These are phyloP conservation scores for Nemania diffusa DNA, from an alignment of 2,329 filamentous ascomycete species.

Conservation along the genomic window DNA sequence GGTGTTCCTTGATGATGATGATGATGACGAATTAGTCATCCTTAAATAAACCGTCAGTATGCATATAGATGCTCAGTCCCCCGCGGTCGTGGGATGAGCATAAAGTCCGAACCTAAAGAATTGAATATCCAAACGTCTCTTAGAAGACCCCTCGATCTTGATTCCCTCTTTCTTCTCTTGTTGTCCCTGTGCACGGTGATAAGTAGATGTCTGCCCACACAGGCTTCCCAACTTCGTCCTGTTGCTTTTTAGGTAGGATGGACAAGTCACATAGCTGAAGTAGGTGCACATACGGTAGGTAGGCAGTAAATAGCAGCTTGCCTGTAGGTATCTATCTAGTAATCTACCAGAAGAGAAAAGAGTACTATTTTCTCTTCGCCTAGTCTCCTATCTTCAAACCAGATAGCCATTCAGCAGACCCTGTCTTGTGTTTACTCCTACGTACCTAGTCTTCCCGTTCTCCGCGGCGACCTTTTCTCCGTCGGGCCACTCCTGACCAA, in stretches of 20 bases:
- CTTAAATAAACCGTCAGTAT: constrained; percentile 16
- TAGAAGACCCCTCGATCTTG: background rate
- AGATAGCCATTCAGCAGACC: too few species aligned
- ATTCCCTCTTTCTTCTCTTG: background rate
- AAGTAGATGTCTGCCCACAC: background rate
- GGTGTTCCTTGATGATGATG: constrained; percentile 35
- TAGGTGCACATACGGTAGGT: too few species aligned
- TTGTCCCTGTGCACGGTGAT: background rate
- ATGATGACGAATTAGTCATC: constrained; percentile 37
- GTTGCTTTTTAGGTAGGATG: background rate
- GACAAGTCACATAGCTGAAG: background rate
- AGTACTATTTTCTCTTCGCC: too few species aligned
- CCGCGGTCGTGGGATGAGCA: background rate
- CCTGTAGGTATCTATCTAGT: too few species aligned
- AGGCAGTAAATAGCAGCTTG: too few species aligned
- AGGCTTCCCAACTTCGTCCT: background rate
- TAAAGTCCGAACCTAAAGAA: background rate
- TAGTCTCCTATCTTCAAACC: too few species aligned
- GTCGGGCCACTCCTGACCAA: too few species aligned
- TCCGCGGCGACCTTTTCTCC: too few species aligned
- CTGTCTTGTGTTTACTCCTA: too few species aligned
- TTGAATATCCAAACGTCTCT: background rate
- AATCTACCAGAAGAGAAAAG: too few species aligned
- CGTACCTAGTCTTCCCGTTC: too few species aligned
- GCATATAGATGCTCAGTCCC: background rate